Evolutionary conservation across 2,329 filamentous ascomycete species (phyloP), one percentile per base, ranked within the genome.

Genomic region (Paracoccidioides brasiliensis): DNA sequence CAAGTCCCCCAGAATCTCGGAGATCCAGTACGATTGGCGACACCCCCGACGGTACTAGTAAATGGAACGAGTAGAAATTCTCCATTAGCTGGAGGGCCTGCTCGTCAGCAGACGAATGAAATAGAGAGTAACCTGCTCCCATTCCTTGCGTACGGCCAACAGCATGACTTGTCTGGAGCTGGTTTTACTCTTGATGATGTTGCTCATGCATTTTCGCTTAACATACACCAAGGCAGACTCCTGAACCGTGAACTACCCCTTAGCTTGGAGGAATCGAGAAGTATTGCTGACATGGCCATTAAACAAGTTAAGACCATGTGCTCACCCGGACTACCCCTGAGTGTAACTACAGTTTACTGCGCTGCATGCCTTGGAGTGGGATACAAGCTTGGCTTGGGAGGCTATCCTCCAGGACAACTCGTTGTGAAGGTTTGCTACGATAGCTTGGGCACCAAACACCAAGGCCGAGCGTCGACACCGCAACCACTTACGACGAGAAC

Each of bases 1-100:
- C 72, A 73, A 59, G 72, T 74, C 35, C 72, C 72, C 6, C 67
- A 70, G 43, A 67, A 71, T 44, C 57, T 66, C 7, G 71, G 72
- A 6, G 67, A 64, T 0, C 71, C 72, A 4, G 67, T 75, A 5
- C 67, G 72, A 28, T 66, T 74, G 43, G 72, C 71, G 12, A 74
- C 72, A 0, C 72, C 72, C 12, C 72, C 72, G 7, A 67, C 69
- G 7, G 57, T 73, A 1, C 56, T 72, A 40, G 64, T 74, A 2
- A 74, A 72, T 44, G 71, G 71, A 7, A 62, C 68, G 14, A 66
- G 64, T 54, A 61, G 62, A 38, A 50, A 14, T 28, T 37, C 55
- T 9, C 59, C 63, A 38, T 10, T 10, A 37, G n/a, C 10, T n/a
- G 32, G 33, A 32, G 33, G 15, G 38, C 46, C 22, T 38, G 33